Conservation (phyloP, 257 asterid genomes). For the Nicotiana knightiana region DNA sequence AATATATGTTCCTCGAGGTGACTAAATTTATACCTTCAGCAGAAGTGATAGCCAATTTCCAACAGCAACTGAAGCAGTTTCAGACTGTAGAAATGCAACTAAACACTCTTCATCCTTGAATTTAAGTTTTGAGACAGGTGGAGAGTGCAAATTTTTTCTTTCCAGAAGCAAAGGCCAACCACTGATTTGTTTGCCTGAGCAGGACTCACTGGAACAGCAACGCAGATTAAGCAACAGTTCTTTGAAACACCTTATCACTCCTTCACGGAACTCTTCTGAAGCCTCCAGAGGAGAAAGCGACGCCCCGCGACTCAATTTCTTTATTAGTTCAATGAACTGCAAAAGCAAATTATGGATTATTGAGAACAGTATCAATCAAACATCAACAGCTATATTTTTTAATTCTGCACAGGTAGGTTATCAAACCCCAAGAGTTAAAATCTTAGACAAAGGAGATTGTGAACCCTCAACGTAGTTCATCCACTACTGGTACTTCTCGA, state of each 20-base stretch:
- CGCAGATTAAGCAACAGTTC: constrained; percentile 56
- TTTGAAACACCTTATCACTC: constrained; percentile 77
- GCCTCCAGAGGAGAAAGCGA: constrained; percentile 81
- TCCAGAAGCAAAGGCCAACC: constrained; percentile 38
- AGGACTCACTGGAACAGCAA: constrained; percentile 57
- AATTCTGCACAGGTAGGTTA: neutral
- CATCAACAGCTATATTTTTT: neutral
- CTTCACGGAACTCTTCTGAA: constrained; percentile 93
- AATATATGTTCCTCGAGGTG: neutral
- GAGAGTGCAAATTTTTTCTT: constrained; percentile 29
- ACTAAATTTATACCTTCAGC: constrained; percentile 58
- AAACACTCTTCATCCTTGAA: constrained; percentile 48
- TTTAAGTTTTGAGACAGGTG: constrained; percentile 22
- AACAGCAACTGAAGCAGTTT: constrained; percentile 82
- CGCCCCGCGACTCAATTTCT: constrained; percentile 77
- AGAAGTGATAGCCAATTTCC: constrained; percentile 98
- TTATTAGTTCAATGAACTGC: constrained; percentile 76
- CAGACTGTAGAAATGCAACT: constrained; percentile 81
- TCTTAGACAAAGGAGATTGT: neutral
- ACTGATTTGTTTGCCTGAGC: constrained; percentile 62
- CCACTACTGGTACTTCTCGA: neutral
- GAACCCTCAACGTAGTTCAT: neutral
- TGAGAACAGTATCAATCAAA: neutral
- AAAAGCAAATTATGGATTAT: constrained; percentile 6
- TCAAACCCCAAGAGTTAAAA: neutral